Evolutionary conservation across 345 rosid species (phyloP).

Genomic region (Eutrema heterophyllum): DNA sequence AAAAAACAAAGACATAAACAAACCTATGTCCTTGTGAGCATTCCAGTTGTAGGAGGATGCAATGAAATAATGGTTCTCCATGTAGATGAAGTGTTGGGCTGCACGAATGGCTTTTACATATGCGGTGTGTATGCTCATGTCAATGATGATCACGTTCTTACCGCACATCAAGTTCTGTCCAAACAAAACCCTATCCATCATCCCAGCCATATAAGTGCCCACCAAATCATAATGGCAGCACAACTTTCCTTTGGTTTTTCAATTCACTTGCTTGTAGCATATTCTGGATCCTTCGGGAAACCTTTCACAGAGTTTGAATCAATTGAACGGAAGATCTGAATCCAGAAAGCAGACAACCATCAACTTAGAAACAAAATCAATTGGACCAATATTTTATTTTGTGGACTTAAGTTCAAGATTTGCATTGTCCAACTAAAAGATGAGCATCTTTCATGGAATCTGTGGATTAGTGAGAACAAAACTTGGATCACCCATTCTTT

Average conservation of each 20-base stretch:
- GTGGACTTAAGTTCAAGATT: too few species aligned
- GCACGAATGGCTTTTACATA: conserved; percentile 95
- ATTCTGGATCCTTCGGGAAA: conserved; percentile 87
- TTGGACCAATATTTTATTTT: background rate
- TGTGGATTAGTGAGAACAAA: too few species aligned
- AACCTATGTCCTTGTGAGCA: conserved; percentile 73
- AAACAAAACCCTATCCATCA: conserved; percentile 28
- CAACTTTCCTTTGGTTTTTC: background rate
- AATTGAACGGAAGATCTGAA: conserved; percentile 88
- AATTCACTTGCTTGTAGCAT: conserved; percentile 61
- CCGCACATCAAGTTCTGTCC: conserved; percentile 83
- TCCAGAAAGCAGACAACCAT: conserved; percentile 17
- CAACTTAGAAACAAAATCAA: background rate
- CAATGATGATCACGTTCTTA: conserved; percentile 88
- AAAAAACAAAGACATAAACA: background rate
- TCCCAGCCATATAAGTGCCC: background rate
- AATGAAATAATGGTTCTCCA: conserved; percentile 93
- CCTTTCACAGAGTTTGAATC: conserved; percentile 86
- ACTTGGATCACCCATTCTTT: too few species aligned
- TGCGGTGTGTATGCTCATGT: conserved; percentile 99
- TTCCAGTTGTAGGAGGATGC: conserved; percentile 93
- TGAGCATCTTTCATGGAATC: background rate
- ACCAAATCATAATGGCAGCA: too few species aligned
- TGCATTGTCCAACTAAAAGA: background rate
- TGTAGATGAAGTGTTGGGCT: conserved; percentile 94